Base-by-base conservation (phyloP, 306 rosid species). In the Glycyrrhiza uralensis region DNA sequence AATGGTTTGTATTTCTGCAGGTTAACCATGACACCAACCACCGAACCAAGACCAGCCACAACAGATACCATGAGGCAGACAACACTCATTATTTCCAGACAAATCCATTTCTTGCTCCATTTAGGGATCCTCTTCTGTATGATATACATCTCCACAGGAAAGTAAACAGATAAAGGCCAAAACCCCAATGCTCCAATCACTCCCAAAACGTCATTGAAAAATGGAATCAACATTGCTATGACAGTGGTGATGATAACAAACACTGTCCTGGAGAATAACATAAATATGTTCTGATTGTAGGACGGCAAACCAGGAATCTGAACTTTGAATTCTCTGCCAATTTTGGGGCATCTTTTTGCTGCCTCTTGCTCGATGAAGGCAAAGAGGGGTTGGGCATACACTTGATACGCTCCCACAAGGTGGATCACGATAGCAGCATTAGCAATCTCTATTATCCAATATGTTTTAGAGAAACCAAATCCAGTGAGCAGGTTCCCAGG, bases 321-420 rank as follows among this genome's bases (percentile, higher is more conserved):
- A 44, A 92, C 58, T 75, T 72, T 63, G 66, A 83, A 69, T 33
- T 82, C 81, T 28, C 20, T 77, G 10, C 61, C 72, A 64, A 55
- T 52, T 23, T 75, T 65, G 3, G 91, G 86, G 86, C 79, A 87
- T 50, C 44, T 89, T 28, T 58, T 69, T 7, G 77, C 61, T 1
- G 83, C 78, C 33, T 35, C 64, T 82, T 76, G 83, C 65, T 92
- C 97, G 2, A 86, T 6, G 36, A 87, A 83, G 29, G 97, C 94
- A 54, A 80, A 92, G 61, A 92, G 69, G 64, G 96, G 96, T 44
- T 92, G 97, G 28, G 87, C 81, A 65, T 61, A 87, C 12, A 92
- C 96, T 85, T 92, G 97, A 85, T 87, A 92, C 5, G 96, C 94
- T 2, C 97, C 97, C 22, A 89, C 79, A 14, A 92, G 92, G 55